Evolutionary conservation across 768 basidiomycete genomes (phyloP).

Genomic region (Nidula microcarpa): DNA sequence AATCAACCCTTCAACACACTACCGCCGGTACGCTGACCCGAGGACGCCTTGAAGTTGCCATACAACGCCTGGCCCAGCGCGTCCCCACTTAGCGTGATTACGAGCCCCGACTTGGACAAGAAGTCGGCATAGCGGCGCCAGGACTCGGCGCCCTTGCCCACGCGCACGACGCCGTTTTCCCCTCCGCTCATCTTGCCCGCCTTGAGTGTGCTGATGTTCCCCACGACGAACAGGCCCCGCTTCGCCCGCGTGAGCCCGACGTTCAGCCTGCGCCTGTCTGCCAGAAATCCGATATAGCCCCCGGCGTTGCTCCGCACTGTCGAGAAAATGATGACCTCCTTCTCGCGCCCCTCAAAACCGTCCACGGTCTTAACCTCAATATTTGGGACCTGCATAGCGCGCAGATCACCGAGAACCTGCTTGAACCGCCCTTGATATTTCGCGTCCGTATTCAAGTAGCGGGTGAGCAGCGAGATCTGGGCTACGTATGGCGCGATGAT

Average conservation of each 20-base stretch:
- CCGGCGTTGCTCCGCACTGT: slow-evolving; percentile 80
- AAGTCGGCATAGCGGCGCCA: slow-evolving; percentile 65
- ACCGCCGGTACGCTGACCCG: slow-evolving; percentile 3
- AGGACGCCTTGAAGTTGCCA: slow-evolving; percentile 25
- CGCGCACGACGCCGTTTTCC: slow-evolving; percentile 13
- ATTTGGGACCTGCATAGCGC: slow-evolving; percentile 58
- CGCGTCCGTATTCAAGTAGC: slow-evolving; percentile 55
- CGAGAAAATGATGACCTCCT: slow-evolving; percentile 88
- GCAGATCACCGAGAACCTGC: slow-evolving; percentile 57
- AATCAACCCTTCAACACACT: slow-evolving; percentile 1
- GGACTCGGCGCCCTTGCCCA: slow-evolving; percentile 43
- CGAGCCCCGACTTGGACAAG: slow-evolving; percentile 47
- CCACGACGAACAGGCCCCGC: slow-evolving; percentile 79
- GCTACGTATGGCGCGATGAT: slow-evolving; percentile 91
- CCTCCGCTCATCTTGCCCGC: slow-evolving; percentile 33
- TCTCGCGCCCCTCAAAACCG: slow-evolving; percentile 92
- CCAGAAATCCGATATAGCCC: slow-evolving; percentile 86
- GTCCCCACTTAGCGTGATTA: slow-evolving; percentile 43
- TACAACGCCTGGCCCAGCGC: slow-evolving; percentile 39
- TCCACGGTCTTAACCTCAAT: slow-evolving; percentile 93
- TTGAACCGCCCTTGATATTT: slow-evolving; percentile 53
- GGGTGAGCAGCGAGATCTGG: slow-evolving; percentile 75
- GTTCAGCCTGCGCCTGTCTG: slow-evolving; percentile 81
- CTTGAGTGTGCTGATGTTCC: slow-evolving; percentile 64
- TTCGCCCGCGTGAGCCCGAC: slow-evolving; percentile 90